Evolutionary conservation across 2,329 filamentous ascomycete species (phyloP).

Genomic region (Nigrograna mackinnonii): DNA sequence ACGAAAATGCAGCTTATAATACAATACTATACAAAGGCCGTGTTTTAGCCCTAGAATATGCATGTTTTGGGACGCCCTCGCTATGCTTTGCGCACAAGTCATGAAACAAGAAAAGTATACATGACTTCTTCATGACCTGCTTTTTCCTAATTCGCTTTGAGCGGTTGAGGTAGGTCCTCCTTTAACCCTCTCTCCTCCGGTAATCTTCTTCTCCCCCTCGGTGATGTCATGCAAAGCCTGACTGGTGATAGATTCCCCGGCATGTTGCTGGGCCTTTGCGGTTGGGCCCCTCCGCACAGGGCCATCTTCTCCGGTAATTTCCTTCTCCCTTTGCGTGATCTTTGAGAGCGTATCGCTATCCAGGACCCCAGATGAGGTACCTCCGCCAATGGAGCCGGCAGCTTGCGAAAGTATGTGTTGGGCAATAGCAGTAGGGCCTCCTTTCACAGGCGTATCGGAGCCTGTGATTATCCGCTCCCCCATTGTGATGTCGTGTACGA

Average conservation of each 20-base stretch:
- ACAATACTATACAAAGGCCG: too few species aligned
- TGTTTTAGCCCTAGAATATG: too few species aligned
- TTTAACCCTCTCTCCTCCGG: conserved; percentile 33
- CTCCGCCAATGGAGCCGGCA: neutral
- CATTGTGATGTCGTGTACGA: conserved; percentile 46
- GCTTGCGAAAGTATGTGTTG: conserved; percentile 29
- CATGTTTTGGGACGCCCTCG: too few species aligned
- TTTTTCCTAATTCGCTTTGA: conserved; percentile 38
- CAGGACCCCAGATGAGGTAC: conserved; percentile 18
- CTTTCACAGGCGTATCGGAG: conserved; percentile 31
- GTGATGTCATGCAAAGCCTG: conserved; percentile 36
- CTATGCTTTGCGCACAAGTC: too few species aligned
- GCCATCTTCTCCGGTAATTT: conserved; percentile 21
- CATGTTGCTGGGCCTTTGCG: conserved; percentile 33
- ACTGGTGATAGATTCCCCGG: conserved; percentile 29
- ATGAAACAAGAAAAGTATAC: too few species aligned
- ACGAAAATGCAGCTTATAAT: too few species aligned
- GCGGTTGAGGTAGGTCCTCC: conserved; percentile 30
- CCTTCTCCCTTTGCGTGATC: conserved; percentile 34
- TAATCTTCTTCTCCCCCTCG: conserved; percentile 36
- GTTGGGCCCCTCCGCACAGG: conserved; percentile 28
- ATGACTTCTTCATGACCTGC: conserved; percentile 15
- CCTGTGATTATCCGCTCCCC: conserved; percentile 47
- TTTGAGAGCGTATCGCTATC: conserved; percentile 28
- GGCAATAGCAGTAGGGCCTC: conserved; percentile 44